Evolutionary conservation across 2,329 filamentous ascomycete species (phyloP).

Genomic region (Colletotrichum tropicicola): DNA sequence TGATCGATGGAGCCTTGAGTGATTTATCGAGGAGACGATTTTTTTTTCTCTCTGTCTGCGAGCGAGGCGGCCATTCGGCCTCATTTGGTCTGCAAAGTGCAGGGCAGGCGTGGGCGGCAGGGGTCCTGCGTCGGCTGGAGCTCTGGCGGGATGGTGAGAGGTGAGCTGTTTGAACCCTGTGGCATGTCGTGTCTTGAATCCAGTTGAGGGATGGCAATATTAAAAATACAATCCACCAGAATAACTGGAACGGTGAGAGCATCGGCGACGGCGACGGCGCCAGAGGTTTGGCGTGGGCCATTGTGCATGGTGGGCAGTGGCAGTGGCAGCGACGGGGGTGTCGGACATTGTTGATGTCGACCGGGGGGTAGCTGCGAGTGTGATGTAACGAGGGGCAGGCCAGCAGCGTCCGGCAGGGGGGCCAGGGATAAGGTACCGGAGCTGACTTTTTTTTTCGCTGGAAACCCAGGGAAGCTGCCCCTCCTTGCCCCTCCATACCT

Average conservation of each 20-base stretch:
- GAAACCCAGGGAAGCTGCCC: constrained; percentile 22
- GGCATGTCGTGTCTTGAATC: constrained; percentile 25
- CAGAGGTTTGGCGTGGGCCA: constrained; percentile 23
- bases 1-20: constrained; percentile 27
- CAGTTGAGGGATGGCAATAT: constrained; percentile 17
- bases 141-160: constrained; percentile 9
- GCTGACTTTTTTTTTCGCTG: constrained; percentile 28
- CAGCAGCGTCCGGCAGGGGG: constrained; percentile 12
- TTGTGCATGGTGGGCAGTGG: constrained; percentile 17
- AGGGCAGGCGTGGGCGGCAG: constrained; percentile 1
- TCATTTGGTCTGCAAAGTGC: neutral
- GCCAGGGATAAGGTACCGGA: constrained; percentile 25
- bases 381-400: constrained; percentile 30
- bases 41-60: neutral
- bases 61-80: too few species aligned
- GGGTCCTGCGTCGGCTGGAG: neutral
- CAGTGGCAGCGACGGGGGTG: constrained; percentile 11
- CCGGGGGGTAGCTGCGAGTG: constrained; percentile 25
- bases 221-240: constrained; percentile 16
- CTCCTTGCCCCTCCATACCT: constrained; percentile 27
- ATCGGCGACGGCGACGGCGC: constrained; percentile 3
- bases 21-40: constrained; percentile 17
- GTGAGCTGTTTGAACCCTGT: constrained; percentile 23
- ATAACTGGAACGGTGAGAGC: constrained; percentile 26
- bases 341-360: constrained; percentile 22